Conservation (phyloP, 2,329 filamentous ascomycete genomes). For the Nectriaceae sp. region DNA sequence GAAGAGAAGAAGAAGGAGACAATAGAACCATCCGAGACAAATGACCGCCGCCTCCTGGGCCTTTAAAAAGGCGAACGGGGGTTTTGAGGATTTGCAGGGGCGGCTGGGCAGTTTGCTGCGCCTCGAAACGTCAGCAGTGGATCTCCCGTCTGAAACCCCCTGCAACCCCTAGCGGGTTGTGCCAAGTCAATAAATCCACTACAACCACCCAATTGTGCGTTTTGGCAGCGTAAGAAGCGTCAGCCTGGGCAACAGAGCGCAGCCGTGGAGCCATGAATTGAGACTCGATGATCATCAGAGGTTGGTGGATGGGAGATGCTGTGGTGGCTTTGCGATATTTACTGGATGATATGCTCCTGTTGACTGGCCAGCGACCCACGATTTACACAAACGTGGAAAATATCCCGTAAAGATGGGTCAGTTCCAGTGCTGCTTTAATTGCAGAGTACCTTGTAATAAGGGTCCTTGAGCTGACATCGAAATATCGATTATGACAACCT, state of each 20-base stretch:
- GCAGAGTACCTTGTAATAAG: no score
- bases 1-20: constrained; percentile 6
- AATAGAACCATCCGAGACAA: not conserved
- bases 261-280: not conserved
- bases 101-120: constrained; percentile 18
- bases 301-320: not conserved
- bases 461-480: no score
- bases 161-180: not conserved
- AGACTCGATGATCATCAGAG: not conserved
- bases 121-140: constrained; percentile 32
- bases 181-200: not conserved
- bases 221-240: no score
- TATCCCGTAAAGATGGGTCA: no score
- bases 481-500: no score
- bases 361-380: not conserved
- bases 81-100: not conserved
- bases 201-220: not conserved
- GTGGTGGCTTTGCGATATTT: not conserved
- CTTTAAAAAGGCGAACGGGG: constrained; percentile 21
- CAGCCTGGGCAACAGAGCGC: not conserved
- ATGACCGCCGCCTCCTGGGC: constrained; percentile 5
- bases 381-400: no score
- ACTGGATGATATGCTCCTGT: not conserved
- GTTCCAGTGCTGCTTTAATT: no score
- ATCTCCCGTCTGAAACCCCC: constrained; percentile 1